These are phyloP conservation scores for Picea mariana DNA, from an alignment of 83 land plant species.

Conservation along the genomic window DNA sequence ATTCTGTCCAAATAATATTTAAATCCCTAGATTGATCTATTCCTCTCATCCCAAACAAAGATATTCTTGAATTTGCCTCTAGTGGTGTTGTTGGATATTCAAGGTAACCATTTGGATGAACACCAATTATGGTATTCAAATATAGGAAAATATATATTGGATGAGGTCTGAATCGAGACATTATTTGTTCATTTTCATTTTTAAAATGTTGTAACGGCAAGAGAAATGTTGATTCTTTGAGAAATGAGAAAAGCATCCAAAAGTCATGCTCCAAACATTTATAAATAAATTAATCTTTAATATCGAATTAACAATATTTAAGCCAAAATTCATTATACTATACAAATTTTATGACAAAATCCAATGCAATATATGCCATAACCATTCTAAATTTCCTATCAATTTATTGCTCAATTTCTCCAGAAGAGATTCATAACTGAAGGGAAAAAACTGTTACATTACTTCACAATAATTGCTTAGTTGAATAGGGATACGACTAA, in stretches of 20 bases:
- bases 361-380: neutral
- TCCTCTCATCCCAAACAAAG: slow-evolving; percentile 20
- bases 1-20: slow-evolving; percentile 37
- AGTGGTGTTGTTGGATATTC: slow-evolving; percentile 31
- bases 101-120: slow-evolving; percentile 50
- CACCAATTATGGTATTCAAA: slow-evolving; percentile 32
- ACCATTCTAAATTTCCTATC: neutral
- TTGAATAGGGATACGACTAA: too few relatives aligned
- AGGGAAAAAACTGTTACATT: neutral
- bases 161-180: too few relatives aligned
- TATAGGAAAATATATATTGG: too few relatives aligned
- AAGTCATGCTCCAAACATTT: neutral
- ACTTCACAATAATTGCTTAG: slow-evolving; percentile 24
- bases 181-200: too few relatives aligned
- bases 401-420: neutral
- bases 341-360: neutral
- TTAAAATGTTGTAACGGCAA: too few relatives aligned
- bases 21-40: slow-evolving; percentile 22
- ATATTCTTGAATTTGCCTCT: slow-evolving; percentile 4
- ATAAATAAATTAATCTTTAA: neutral
- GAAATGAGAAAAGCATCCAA: slow-evolving; percentile 13
- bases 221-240: slow-evolving; percentile 29
- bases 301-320: neutral
- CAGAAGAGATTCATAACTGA: neutral
- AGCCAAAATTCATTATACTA: neutral